Base-by-base conservation (phyloP, 176 grass and related monocot species). In the Otatea glauca region DNA sequence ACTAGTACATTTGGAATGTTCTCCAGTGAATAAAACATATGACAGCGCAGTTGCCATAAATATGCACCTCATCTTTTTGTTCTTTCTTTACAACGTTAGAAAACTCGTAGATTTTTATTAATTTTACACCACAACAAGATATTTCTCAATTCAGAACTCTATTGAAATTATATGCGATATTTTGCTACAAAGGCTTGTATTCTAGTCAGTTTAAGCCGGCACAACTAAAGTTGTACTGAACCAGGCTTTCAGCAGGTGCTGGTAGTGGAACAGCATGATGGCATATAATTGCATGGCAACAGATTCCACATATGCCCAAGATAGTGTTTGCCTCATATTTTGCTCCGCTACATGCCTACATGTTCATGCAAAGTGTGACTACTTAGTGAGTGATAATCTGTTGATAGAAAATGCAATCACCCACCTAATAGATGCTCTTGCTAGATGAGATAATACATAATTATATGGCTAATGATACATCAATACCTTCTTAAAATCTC, bases 401-500 rank as follows among this genome's bases (percentile, higher is more conserved):
- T 61, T 55, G 67, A 55, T n/a, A 81, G 42, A 35, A 81, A 84
- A 84, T 64, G 43, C 65, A 65, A 65, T 17, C 15, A 53, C 15
- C 21, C 32, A n/a, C 11, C 14, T 78, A 78, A 38, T 17, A 59
- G 1, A 55, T 70, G 56, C 4, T 48, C 68, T 67, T 80, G 65
- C n/a, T 68, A 23, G 23, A 63, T 38, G 11, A 62, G 59, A n/a
- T 59, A 63, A 70, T 38, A 75, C 60, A 50, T 44, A 85, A 62
- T 47, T 86, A 74, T 1, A 86, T 48, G 34, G 9, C 21, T 55
- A 24, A 16, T 17, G 45, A 87, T 58, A 47, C 17, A 68, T 56
- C 74, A 79, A 15, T 93, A 98, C 96, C 94, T 94, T 60, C 88
- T 89, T 42, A 95, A 84, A 89, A 98, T 72, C 72, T 89, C 88